Conservation (phyloP, 2,329 filamentous ascomycete species). For the Apiospora marii region DNA sequence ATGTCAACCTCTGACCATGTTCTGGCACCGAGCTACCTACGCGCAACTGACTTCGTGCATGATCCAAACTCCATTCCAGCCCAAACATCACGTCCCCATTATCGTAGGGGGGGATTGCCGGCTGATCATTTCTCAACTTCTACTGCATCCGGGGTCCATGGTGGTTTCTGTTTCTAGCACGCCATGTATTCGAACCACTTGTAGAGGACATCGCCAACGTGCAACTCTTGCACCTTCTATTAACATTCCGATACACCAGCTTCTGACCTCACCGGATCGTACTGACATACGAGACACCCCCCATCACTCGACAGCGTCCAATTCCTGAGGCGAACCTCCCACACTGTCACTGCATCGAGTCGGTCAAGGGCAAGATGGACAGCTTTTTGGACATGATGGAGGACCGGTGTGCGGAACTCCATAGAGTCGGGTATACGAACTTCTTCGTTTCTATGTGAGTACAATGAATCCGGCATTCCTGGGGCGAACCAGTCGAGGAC, state of each 20-base stretch:
- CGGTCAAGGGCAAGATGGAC: constrained; percentile 41
- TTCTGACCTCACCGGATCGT: not conserved
- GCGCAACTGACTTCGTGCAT: not conserved
- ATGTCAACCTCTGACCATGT: constrained; percentile 5
- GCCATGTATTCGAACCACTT: constrained; percentile 1
- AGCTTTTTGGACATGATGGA: constrained; percentile 36
- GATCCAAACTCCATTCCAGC: constrained; percentile 19
- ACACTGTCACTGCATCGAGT: not conserved
- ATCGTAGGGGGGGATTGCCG: not conserved
- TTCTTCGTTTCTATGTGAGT: constrained; percentile 64
- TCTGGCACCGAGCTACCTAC: not conserved
- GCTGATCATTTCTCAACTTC: not conserved
- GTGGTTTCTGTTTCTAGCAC: not conserved
- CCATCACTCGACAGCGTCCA: not conserved
- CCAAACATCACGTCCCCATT: constrained; percentile 19
- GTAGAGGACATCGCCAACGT: constrained; percentile 16
- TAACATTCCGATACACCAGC: not conserved
- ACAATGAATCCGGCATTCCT: not conserved
- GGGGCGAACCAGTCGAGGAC: not conserved
- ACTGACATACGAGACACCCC: not conserved
- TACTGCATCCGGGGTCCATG: not conserved
- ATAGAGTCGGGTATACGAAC: constrained; percentile 61
- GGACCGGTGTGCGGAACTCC: constrained; percentile 59
- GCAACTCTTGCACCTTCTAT: constrained; percentile 13
- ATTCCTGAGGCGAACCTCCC: not conserved